Evolutionary conservation across 2,329 filamentous ascomycete genomes (phyloP), one percentile per base, ranked within the genome.

Genomic region (Cladophialophora chaetospira): DNA sequence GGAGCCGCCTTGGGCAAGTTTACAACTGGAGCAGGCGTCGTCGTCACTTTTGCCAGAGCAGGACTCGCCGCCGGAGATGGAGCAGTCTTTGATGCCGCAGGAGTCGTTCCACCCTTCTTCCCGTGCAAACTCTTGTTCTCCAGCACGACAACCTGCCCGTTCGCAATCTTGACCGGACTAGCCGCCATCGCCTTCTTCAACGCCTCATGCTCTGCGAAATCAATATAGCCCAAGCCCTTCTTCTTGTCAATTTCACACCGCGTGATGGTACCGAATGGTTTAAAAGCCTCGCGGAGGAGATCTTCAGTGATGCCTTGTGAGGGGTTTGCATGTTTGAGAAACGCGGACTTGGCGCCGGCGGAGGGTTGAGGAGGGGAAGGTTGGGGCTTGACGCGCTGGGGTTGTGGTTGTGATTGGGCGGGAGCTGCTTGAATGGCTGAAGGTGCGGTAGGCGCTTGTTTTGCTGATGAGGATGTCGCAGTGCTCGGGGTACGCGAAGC

Each of bases 201-300:
- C 8, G 82, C 81, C 6, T 86, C 84, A 0, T 87, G 81, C 19
- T 91, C 86, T 8, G 83, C 82, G 74, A 97, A 97, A 62, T 96
- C 89, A 35, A 96, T 87, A 70, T 97, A 96, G 2, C 91, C 93
- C 67, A 96, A 96, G 0, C 91, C 91, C 72, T 97, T 97, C 67
- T 92, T 88, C 72, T 91, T 92, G 70, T 97, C 93, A 52, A 97
- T 93, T 66, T 97, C 93, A 15, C 96, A 89, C 63, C 85, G 88
- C 0, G 83, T 83, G 43, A 97, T 83, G 1, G 82, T 72, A 1
- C 93, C 93, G 65, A 91, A 96, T 0, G 76, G 73, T 42, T 86
- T 81, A 69, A 97, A 84, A 0, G 88, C 86, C 64, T 88, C 82
- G 66, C 88, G 86, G 1, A 97, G 83, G 0, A 91, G 74, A 0